A percentile compares a stretch with the other conserved stretches of the same genome.
Evolutionary conservation across 2,329 filamentous ascomycete species (phyloP).

Genomic region (Cladosporium phlei): DNA sequence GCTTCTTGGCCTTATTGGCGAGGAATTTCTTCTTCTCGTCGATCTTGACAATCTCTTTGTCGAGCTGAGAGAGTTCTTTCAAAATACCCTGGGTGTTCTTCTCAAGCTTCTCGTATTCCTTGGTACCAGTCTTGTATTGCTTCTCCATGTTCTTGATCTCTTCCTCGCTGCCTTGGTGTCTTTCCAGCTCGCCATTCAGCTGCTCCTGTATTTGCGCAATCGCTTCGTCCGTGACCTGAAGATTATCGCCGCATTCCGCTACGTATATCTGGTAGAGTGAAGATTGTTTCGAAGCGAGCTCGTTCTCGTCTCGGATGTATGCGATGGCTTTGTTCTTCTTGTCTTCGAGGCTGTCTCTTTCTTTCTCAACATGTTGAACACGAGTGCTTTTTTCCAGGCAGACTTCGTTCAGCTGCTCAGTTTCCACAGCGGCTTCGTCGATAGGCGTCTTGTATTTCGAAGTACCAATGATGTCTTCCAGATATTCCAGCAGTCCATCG

Average conservation of each 20-base stretch:
- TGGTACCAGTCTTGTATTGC: constrained; percentile 73
- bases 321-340: constrained; percentile 94
- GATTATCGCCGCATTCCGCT: constrained; percentile 81
- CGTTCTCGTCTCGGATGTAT: constrained; percentile 88
- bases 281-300: constrained; percentile 82
- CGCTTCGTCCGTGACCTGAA: constrained; percentile 82
- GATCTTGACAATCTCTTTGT: constrained; percentile 95
- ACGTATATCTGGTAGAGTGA: constrained; percentile 90
- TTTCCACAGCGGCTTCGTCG: constrained; percentile 84
- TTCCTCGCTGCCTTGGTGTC: constrained; percentile 83
- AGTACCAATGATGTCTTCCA: constrained; percentile 97
- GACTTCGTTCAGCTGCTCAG: constrained; percentile 88
- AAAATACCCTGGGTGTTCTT: constrained; percentile 72
- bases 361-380: constrained; percentile 96
- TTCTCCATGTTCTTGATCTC: constrained; percentile 87
- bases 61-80: constrained; percentile 87
- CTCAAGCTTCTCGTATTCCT: constrained; percentile 76
- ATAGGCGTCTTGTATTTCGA: constrained; percentile 98
- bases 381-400: constrained; percentile 92
- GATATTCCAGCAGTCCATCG: constrained; percentile 89
- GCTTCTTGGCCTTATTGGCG: constrained; percentile 83
- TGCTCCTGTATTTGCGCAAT: constrained; percentile 85
- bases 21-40: constrained; percentile 98
- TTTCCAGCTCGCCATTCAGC: constrained; percentile 81
- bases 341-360: constrained; percentile 85